Percentiles rank a stretch among this genome's conserved stretches.
Evolutionary conservation across 1,284 basidiomycete genomes (phyloP).

Genomic region (Heterobasidion irregulare): DNA sequence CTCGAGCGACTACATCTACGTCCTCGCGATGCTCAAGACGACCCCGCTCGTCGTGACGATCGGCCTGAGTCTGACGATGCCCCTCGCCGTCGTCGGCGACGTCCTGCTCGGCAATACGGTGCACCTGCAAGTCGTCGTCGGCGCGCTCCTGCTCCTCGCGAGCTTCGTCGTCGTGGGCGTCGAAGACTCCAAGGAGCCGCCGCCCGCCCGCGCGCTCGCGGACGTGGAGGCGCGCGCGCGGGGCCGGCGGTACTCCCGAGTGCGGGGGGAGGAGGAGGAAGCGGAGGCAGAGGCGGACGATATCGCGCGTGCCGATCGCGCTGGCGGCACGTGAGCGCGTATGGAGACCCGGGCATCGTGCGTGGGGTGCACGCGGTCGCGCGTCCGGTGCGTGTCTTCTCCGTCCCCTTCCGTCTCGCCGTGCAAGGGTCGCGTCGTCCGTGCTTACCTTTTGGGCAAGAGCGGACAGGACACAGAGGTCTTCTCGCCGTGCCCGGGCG

Average conservation of each 20-base stretch:
- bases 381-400: too few relatives aligned
- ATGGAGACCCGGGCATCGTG: background rate
- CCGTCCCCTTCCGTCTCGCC: too few relatives aligned
- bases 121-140: constrained; percentile 49
- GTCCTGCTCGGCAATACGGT: constrained; percentile 52
- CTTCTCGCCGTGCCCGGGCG: too few relatives aligned
- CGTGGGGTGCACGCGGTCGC: background rate
- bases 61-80: constrained; percentile 93
- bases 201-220: too few relatives aligned
- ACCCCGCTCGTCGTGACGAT: constrained; percentile 91
- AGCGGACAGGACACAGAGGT: too few relatives aligned
- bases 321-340: background rate
- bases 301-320: background rate
- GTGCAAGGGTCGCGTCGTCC: too few relatives aligned
- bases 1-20: constrained; percentile 82
- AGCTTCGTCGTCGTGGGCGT: constrained; percentile 64
- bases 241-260: background rate
- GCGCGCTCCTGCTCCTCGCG: constrained; percentile 58
- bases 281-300: background rate
- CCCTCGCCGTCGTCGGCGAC: constrained; percentile 80
- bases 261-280: background rate
- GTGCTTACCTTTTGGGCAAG: too few relatives aligned
- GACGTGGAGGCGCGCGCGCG: background rate
- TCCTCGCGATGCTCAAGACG: constrained; percentile 94
- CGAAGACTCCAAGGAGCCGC: constrained; percentile 28